Base-by-base conservation (phyloP, 23 red algal species). In the Gracilaria gracilis region DNA sequence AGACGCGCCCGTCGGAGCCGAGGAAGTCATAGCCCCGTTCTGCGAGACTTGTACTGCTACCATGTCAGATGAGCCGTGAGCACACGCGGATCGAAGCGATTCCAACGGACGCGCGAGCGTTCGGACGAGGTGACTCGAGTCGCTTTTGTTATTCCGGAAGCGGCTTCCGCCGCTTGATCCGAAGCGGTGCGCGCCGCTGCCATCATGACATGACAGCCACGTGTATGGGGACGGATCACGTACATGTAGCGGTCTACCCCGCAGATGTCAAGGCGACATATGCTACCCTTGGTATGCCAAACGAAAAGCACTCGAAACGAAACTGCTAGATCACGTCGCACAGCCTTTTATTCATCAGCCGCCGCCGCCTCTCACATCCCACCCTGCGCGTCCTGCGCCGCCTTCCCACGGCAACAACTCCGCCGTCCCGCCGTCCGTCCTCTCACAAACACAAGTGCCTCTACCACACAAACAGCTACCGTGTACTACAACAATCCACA, bases 1-100 rank as follows among this genome's bases (percentile, higher is more conserved):
- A 46, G 42, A 46, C 42, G 7, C 36, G 69, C 34, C 32, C 44
- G 65, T 20, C 0, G 83, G 25, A 12, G 83, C 83, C 50, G 83
- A 47, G 61, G 61, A 28, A 65, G 51, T 84, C 46, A 71, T 86
- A 20, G 49, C 66, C 24, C 39, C 46, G 66, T 57, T 67, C 16
- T 59, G 29, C 5, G 66, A 25, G 27, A 42, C 61, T 86, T 86
- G 61, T 15, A 86, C 83, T 28, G 83, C 83, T 21, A 86, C 83
- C 83, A 86, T 86, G 42, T 74, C 61, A 65, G 25, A 65, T 31
- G 23, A 13, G 24, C 27, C 9, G 61, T 65, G 9, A 32, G 61
- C 9, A 13, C 23, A 13, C 27, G 25, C 61, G 61, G 61, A 65
- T 65, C 61, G 61, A 25, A 32, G 4, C 27, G 25, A 65, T 21